Base-by-base conservation (phyloP, 202 grass and related monocot species). In the Musa balbisiana region DNA sequence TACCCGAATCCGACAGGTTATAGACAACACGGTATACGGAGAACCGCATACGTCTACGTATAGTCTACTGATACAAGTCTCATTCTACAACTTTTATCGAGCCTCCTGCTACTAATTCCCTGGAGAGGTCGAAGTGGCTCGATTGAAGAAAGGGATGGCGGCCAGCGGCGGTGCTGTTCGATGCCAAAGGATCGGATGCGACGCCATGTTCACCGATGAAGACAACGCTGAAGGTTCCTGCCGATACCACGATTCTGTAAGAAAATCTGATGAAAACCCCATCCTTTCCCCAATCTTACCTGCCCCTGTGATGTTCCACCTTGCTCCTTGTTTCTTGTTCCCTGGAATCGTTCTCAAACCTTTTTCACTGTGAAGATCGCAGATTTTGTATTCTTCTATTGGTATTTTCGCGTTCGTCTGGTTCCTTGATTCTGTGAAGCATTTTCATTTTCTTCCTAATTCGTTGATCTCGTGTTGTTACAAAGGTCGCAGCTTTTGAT, bases 141-240 rank as follows among this genome's bases (percentile, higher is more conserved):
- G 72, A 73, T 25, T 43, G 78, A 80, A 77, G 82, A 71, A 82
- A n/a, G 59, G 72, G 60, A 85, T 76, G 83, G 85, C 83, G 76
- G 81, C 77, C 72, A 78, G 71, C 56, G 75, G 21, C 74, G 82
- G 49, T 53, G 51, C 86, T 20, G 69, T 87, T 55, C 81, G 88
- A 78, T 98, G 95, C 88, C 88, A 98, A 75, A 86, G 91, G 64
- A 94, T 99, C 10, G 91, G 95, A 19, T 99, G 95, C 74, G 87
- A 94, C 51, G 89, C 91, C 78, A 80, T 54, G 66, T 99, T 94
- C 75, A 92, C 87, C 67, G 89, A 90, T 1, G 88, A 88, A 66
- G 69, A 90, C 74, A 98, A 94, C 83, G 55, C 76, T 53, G 95
- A 98, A 10, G 95, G 88, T 54, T 92, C 81, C 78, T 98, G 91